Conservation (phyloP, 768 basidiomycete genomes). For the Suillus occidentalis region DNA sequence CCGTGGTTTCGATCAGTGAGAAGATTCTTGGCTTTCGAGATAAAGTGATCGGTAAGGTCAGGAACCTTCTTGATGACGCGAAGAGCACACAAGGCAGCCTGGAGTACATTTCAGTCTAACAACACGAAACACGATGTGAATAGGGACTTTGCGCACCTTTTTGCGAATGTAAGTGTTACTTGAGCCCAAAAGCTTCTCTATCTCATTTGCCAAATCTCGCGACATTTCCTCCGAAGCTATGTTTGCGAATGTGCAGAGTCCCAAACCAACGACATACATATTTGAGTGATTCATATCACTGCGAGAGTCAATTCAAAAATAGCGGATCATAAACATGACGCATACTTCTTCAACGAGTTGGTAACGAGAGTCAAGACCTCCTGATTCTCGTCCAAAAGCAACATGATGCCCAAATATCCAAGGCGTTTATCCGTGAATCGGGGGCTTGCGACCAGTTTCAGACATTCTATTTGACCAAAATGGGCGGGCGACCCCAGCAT, state of each 20-base stretch:
- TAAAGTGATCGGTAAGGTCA: conserved; percentile 92
- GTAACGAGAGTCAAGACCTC: conserved; percentile 97
- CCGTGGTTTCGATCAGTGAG: conserved; percentile 97
- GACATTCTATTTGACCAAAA: conserved; percentile 98
- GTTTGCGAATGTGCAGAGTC: conserved; percentile 97
- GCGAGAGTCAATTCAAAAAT: conserved; percentile 15
- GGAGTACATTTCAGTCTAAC: background rate
- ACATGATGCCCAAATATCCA: conserved; percentile 97
- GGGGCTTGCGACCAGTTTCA: conserved; percentile 92
- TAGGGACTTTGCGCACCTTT: conserved; percentile 59
- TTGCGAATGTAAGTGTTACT: conserved; percentile 99
- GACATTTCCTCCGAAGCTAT: conserved; percentile 99
- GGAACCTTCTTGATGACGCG: conserved; percentile 95
- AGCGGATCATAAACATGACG: conserved; percentile 10
- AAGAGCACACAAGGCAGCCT: conserved; percentile 95
- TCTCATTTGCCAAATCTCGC: conserved; percentile 94
- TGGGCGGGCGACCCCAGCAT: conserved; percentile 99
- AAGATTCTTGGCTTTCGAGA: conserved; percentile 82
- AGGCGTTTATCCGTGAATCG: conserved; percentile 95
- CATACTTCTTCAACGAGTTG: conserved; percentile 96
- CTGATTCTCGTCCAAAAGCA: conserved; percentile 95
- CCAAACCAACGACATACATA: conserved; percentile 97
- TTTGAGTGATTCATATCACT: conserved; percentile 99
- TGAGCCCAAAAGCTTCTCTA: conserved; percentile 95
- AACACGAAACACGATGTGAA: conserved; percentile 7